Evolutionary conservation across 192 early-diverging fungal species (phyloP).

Genomic region (Entomortierella chlamydospora): DNA sequence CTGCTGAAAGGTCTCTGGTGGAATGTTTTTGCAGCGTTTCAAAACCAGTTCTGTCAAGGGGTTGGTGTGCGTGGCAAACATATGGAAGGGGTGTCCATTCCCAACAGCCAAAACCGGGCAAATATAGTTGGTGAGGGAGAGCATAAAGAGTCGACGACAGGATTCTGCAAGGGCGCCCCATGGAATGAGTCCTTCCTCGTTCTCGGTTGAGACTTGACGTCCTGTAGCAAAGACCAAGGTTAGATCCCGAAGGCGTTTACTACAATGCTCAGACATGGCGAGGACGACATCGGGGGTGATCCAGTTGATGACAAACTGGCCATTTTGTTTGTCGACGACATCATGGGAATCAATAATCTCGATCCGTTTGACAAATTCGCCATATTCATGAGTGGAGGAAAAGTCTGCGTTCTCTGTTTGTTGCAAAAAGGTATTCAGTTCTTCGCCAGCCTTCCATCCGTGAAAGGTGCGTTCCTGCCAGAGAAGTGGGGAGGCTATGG

Average conservation of each 20-base stretch:
- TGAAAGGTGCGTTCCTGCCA: slow-evolving; percentile 55
- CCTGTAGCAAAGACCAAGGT: slow-evolving; percentile 52
- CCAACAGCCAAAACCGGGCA: slow-evolving; percentile 38
- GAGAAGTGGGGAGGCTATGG: slow-evolving; percentile 41
- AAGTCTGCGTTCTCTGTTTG: slow-evolving; percentile 53
- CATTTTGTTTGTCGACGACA: slow-evolving; percentile 52
- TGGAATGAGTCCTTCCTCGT: slow-evolving; percentile 48
- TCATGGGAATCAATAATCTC: slow-evolving; percentile 55
- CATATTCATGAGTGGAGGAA: slow-evolving; percentile 51
- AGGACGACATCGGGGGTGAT: slow-evolving; percentile 52
- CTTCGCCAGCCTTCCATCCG: slow-evolving; percentile 51
- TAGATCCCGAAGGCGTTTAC: slow-evolving; percentile 43
- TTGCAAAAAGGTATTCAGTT: slow-evolving; percentile 45
- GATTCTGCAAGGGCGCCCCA: slow-evolving; percentile 49
- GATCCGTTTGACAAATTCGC: slow-evolving; percentile 52
- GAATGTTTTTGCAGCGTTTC: slow-evolving; percentile 53
- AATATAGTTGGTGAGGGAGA: slow-evolving; percentile 44
- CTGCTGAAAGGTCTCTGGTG: slow-evolving; percentile 38
- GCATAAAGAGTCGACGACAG: slow-evolving; percentile 49
- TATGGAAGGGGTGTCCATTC: slow-evolving; percentile 40
- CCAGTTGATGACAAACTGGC: slow-evolving; percentile 56
- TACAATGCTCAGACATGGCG: slow-evolving; percentile 48
- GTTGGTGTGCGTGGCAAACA: slow-evolving; percentile 48
- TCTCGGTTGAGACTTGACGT: slow-evolving; percentile 41
- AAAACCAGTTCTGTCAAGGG: slow-evolving; percentile 48